Base-by-base conservation (phyloP, 441 rosid genomes). In the Adansonia madagascariensis region DNA sequence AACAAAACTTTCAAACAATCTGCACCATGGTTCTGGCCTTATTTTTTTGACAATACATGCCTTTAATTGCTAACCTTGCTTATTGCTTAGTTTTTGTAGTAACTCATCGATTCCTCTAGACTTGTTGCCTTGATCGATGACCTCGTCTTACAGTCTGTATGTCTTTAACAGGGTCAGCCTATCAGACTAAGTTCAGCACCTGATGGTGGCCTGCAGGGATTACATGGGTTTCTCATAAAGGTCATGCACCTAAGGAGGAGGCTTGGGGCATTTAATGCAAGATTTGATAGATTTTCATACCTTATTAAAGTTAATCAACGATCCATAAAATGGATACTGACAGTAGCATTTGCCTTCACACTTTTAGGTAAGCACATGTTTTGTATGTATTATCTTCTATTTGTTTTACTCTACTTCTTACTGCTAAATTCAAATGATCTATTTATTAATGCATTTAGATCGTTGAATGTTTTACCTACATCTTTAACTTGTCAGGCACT, bases 121-220 rank as follows among this genome's bases (percentile, higher is more conserved):
- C 75, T 74, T 62, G 6, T 52, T 47, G 52, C 53, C 53, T 64
- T 53, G 17, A 24, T 31, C 63, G 55, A 17, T 35, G 8, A 53
- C 44, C 74, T 15, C 43, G 17, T 52, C 31, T 71, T 31, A 35
- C 39, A 49, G n/a, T 53, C 63, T 35, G 49, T 35, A 35, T 55
- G 49, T 53, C 75, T 76, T 71, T 83, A 62, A 76, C 80, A 87
- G 89, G 79, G 73, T 50, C 84, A 71, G 27, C 43, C 8, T 76
- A 24, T 64, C 71, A 86, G 84, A 77, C 11, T 22, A 50, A 71
- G 62, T 52, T 79, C 77, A 60, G 71, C 84, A 41, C 59, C 75
- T 66, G 78, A 80, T 72, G 65, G 77, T 41, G 69, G 67, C 62
- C 62, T 76, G 64, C 80, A 59, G 66, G 80, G 77, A 69, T 77